These are phyloP conservation scores for Pseudogymnoascus sp. DNA, from an alignment of 2,329 filamentous ascomycete genomes.

Conservation along the genomic window DNA sequence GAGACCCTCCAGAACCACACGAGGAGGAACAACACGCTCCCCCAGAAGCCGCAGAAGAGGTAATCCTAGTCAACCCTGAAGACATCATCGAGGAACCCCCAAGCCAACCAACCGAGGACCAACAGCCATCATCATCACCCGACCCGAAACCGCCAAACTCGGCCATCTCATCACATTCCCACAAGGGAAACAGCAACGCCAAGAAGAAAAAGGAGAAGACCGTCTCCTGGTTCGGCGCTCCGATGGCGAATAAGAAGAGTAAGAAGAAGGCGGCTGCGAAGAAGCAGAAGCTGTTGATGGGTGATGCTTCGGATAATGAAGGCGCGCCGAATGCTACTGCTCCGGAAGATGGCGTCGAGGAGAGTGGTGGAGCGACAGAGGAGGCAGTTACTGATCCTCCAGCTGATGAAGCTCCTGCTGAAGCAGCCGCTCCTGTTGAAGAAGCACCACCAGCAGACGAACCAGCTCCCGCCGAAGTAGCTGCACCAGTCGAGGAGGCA, in stretches of 20 bases:
- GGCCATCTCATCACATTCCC: slow-evolving; percentile 2
- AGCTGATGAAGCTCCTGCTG: not conserved
- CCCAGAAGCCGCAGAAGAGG: not conserved
- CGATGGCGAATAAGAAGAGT: slow-evolving; percentile 9
- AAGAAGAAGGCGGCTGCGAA: slow-evolving; percentile 16
- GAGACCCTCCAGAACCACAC: not conserved
- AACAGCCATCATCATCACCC: not conserved
- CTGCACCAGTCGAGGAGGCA: not conserved
- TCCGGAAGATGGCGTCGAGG: not conserved
- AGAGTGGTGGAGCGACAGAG: not conserved
- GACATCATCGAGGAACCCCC: not conserved
- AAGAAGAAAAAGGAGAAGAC: not conserved
- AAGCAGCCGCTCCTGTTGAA: not conserved
- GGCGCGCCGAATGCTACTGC: not conserved
- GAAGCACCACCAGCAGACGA: slow-evolving; percentile 1
- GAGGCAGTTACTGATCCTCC: not conserved
- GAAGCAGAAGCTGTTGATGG: slow-evolving; percentile 13
- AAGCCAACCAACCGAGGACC: not conserved
- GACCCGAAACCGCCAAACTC: not conserved
- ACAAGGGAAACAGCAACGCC: not conserved
- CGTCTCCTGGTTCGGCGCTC: not conserved
- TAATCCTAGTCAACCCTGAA: not conserved
- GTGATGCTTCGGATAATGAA: not conserved
- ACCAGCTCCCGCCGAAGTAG: not conserved
- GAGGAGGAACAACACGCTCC: not conserved